Evolutionary conservation across 2,329 filamentous ascomycete genomes (phyloP).

Genomic region (Sordariomycetes sp.): DNA sequence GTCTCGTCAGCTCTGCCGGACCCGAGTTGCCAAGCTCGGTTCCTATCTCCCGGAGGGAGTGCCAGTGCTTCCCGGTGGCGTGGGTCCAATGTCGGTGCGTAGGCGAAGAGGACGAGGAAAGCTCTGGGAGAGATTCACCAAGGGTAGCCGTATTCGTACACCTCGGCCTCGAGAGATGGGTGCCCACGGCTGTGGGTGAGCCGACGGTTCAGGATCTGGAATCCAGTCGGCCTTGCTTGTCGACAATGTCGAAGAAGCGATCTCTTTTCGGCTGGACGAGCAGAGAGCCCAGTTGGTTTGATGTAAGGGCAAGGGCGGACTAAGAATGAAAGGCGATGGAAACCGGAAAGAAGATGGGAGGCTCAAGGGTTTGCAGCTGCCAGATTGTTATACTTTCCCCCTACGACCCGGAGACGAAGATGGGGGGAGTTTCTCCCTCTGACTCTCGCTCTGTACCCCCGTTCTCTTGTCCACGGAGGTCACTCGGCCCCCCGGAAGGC

Average conservation of each 20-base stretch:
- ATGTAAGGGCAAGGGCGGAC: background rate
- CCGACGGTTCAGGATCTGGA: background rate
- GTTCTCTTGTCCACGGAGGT: background rate
- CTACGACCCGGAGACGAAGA: background rate
- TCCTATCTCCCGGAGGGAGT: background rate
- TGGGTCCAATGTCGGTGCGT: too few species aligned
- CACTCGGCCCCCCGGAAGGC: background rate
- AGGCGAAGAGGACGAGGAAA: background rate
- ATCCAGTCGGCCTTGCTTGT: background rate
- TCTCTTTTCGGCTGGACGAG: background rate
- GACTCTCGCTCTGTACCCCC: background rate
- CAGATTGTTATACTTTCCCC: slow-evolving; percentile 1
- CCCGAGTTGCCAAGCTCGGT: background rate
- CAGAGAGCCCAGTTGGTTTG: background rate
- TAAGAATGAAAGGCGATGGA: background rate
- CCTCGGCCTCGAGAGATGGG: background rate
- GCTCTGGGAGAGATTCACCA: background rate
- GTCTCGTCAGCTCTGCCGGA: background rate
- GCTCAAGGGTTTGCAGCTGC: background rate
- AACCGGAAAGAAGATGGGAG: background rate
- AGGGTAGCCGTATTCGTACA: background rate
- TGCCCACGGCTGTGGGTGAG: background rate
- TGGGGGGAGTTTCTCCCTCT: background rate
- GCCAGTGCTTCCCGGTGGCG: background rate
- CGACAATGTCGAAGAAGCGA: background rate